phyloP scores from a whole-genome alignment of 148 eudicot species.

The Rhododendron williamsianum region DNA sequence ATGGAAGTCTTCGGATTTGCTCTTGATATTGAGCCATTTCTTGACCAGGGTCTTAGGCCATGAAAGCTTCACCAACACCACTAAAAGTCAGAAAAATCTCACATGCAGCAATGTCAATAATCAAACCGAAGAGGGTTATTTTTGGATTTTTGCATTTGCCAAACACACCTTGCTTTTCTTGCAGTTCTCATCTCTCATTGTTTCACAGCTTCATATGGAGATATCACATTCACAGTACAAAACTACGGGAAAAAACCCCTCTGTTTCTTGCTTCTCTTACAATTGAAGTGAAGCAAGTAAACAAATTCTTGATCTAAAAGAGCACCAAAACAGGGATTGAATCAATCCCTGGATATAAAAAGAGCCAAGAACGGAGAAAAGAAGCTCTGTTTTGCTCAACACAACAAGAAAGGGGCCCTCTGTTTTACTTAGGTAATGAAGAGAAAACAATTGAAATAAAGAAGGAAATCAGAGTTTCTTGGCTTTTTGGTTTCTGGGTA shows the following conservation, averaged over 20 bases:
- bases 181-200: constrained; percentile 76
- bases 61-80: constrained; percentile 55
- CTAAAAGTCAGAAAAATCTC: constrained; percentile 27
- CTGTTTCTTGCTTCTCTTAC: not conserved
- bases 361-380: not conserved
- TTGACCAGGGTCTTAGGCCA: constrained; percentile 91
- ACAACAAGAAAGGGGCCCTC: constrained; percentile 1
- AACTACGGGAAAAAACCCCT: not conserved
- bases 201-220: constrained; percentile 48
- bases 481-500: constrained; percentile 28
- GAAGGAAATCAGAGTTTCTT: constrained; percentile 11
- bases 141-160: not conserved
- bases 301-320: not conserved
- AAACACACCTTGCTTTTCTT: constrained; percentile 88
- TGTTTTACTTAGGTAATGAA: constrained; percentile 15
- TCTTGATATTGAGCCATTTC: constrained; percentile 92
- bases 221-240: not conserved
- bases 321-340: not conserved
- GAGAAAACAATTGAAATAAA: constrained; percentile 10
- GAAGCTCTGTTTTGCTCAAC: not conserved
- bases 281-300: not conserved
- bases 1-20: constrained; percentile 76
- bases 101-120: constrained; percentile 4
- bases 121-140: not conserved
- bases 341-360: not conserved